These are phyloP conservation scores for Wickerhamomyces subpelliculosus DNA, from an alignment of 805 yeast genomes.

Conservation along the genomic window DNA sequence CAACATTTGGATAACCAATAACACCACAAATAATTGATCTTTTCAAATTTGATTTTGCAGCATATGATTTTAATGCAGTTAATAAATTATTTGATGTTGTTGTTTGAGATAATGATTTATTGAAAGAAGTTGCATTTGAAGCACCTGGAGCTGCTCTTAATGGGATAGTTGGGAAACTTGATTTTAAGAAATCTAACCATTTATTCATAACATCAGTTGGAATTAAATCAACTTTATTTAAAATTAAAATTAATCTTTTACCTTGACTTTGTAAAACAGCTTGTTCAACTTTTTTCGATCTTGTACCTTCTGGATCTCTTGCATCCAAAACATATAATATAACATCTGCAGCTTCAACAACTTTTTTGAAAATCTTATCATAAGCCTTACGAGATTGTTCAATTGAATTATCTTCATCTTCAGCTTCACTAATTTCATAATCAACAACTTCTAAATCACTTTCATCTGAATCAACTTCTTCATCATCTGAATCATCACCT, in stretches of 20 bases:
- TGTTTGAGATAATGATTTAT: constrained; percentile 64
- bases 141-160: constrained; percentile 75
- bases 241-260: constrained; percentile 76
- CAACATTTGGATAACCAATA: constrained; percentile 96
- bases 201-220: constrained; percentile 78
- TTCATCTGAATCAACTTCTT: constrained; percentile 34
- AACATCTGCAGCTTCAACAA: constrained; percentile 89
- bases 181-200: constrained; percentile 76
- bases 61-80: constrained; percentile 78
- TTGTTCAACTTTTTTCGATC: constrained; percentile 88
- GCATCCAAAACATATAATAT: constrained; percentile 92
- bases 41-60: constrained; percentile 76
- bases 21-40: constrained; percentile 92
- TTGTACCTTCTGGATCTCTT: constrained; percentile 92
- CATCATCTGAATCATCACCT: constrained; percentile 41
- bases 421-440: constrained; percentile 40
- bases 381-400: constrained; percentile 85
- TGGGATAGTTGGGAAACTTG: constrained; percentile 89
- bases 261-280: constrained; percentile 74
- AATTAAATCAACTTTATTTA: constrained; percentile 89
- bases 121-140: constrained; percentile 58
- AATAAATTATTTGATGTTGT: constrained; percentile 69
- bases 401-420: constrained; percentile 38
- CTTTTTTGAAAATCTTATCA: constrained; percentile 89
- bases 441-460: constrained; percentile 43